Percentiles rank a stretch among this genome's conserved stretches.
phyloP scores from a whole-genome alignment of 2,329 filamentous ascomycete genomes.

The Penicillium hesseltinei region DNA sequence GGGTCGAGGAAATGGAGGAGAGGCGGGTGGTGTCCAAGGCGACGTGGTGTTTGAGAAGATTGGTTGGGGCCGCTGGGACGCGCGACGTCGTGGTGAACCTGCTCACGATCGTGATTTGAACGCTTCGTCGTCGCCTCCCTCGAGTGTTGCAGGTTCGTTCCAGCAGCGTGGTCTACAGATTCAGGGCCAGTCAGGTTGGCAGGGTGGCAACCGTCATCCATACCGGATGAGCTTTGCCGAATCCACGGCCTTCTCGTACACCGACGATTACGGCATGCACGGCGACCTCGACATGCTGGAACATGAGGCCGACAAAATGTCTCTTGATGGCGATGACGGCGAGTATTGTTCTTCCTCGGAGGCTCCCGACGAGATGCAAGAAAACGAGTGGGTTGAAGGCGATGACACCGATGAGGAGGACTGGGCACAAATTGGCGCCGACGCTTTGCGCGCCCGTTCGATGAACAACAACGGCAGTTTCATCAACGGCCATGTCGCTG shows the following conservation, averaged over 20 bases:
- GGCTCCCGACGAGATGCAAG: constrained; percentile 62
- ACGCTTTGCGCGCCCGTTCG: constrained; percentile 70
- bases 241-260: constrained; percentile 72
- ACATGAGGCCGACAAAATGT: constrained; percentile 94
- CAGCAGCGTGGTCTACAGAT: constrained; percentile 49
- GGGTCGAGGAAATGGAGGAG: constrained; percentile 62
- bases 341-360: constrained; percentile 73
- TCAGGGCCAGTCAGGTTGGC: constrained; percentile 38
- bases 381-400: constrained; percentile 77
- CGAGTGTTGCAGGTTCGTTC: constrained; percentile 50
- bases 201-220: constrained; percentile 39
- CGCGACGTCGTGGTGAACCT: constrained; percentile 67
- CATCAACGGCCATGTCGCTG: constrained; percentile 26
- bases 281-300: constrained; percentile 68
- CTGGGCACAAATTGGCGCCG: constrained; percentile 86
- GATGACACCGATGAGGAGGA: constrained; percentile 95
- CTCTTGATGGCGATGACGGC: constrained; percentile 66
- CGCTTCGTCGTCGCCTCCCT: constrained; percentile 53
- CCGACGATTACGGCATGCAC: constrained; percentile 60
- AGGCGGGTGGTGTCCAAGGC: constrained; percentile 54
- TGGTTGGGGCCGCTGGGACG: constrained; percentile 96
- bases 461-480: constrained; percentile 48
- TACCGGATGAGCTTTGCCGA: constrained; percentile 64
- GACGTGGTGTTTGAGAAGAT: constrained; percentile 80
- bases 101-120: constrained; percentile 30